Evolutionary conservation across 176 grass and related monocot genomes (phyloP).

Genomic region (Guadua angustifolia): DNA sequence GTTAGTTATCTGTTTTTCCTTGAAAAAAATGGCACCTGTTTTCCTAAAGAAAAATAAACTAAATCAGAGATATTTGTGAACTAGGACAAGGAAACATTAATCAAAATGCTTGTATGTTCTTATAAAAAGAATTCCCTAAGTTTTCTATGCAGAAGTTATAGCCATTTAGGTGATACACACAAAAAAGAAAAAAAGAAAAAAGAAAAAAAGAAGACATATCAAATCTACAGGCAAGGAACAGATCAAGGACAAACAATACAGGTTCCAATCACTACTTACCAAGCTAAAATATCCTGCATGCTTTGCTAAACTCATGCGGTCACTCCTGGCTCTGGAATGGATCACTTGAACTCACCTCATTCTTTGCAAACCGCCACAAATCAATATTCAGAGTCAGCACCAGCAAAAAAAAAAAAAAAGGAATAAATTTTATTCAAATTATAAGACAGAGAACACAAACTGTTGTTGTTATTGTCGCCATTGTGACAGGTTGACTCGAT

Average conservation of each 20-base stretch:
- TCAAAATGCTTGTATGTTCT: neutral
- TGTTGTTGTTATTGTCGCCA: constrained; percentile 62
- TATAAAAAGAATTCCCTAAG: neutral
- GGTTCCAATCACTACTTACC: constrained; percentile 40
- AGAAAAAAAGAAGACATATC: neutral
- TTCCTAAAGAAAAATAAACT: constrained; percentile 15
- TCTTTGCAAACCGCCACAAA: constrained; percentile 78
- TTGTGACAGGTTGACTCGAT: constrained; percentile 66
- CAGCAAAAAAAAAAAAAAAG: constrained; percentile 19
- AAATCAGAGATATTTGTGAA: neutral
- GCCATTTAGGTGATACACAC: neutral
- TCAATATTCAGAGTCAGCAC: constrained; percentile 37
- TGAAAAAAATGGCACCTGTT: neutral
- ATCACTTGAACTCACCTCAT: constrained; percentile 80
- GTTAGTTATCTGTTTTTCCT: neutral
- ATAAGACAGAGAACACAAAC: constrained; percentile 49
- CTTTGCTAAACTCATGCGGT: constrained; percentile 30
- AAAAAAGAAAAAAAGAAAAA: no score
- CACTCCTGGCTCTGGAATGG: constrained; percentile 84
- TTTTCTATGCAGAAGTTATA: neutral
- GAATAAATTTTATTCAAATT: constrained; percentile 20
- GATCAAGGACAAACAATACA: neutral
- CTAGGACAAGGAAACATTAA: neutral
- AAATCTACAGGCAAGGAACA: neutral
- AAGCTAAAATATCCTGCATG: constrained; percentile 26